phyloP scores from a whole-genome alignment of 23 red algal genomes.

The Gracilariopsis chorda region DNA sequence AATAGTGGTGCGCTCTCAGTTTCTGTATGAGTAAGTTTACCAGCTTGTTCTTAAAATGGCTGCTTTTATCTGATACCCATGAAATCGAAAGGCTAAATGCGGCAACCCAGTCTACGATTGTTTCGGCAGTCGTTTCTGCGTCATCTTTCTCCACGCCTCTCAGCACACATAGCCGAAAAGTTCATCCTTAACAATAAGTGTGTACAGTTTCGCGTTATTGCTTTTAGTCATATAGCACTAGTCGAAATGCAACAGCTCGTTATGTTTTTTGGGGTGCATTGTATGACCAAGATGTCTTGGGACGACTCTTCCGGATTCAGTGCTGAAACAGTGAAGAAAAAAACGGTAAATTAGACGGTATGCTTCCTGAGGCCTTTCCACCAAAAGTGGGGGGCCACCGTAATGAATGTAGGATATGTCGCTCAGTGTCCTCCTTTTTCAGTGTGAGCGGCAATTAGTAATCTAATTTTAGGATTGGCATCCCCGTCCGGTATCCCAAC shows the following conservation, averaged over 20 bases:
- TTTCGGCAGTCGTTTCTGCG: not conserved
- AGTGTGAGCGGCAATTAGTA: not conserved
- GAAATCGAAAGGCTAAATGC: not conserved
- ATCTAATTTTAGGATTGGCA: not conserved
- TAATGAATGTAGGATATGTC: not conserved
- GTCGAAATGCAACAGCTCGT: not conserved
- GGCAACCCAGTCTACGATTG: not conserved
- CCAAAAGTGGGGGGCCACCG: not conserved
- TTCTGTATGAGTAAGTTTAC: not conserved
- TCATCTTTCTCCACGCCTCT: not conserved
- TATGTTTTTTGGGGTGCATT: not conserved
- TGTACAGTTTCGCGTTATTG: not conserved
- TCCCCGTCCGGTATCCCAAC: not conserved
- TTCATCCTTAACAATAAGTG: not conserved
- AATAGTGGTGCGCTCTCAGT: too few species aligned
- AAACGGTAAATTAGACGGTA: not conserved
- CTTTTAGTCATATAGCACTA: not conserved
- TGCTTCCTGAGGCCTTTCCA: not conserved
- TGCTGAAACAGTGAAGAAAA: not conserved
- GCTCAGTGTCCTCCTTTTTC: not conserved
- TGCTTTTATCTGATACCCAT: not conserved
- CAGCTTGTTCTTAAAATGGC: slow-evolving; percentile 16
- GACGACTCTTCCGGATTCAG: not conserved
- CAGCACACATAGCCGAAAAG: not conserved
- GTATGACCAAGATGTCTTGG: not conserved